These are phyloP conservation scores for Fusarium austroafricanum DNA, from an alignment of 2,329 filamentous ascomycete species.

Conservation along the genomic window DNA sequence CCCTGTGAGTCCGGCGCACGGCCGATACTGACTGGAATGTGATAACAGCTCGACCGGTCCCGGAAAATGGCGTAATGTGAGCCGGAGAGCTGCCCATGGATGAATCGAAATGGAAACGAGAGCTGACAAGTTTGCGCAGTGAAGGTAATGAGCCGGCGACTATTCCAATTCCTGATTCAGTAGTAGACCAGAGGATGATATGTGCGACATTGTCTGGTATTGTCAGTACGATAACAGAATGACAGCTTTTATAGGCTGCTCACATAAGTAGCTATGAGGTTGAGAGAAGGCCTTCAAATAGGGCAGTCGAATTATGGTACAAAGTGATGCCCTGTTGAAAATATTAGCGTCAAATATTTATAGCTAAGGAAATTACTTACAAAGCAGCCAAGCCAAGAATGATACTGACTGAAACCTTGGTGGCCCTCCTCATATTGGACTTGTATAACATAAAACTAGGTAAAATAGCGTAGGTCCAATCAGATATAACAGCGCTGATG, in stretches of 20 bases:
- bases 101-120: constrained; percentile 1
- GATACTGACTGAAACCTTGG: constrained; percentile 23
- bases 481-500: neutral
- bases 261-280: constrained; percentile 21
- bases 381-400: constrained; percentile 31
- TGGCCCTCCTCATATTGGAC: constrained; percentile 20
- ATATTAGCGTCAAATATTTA: neutral
- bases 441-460: constrained; percentile 34
- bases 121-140: constrained; percentile 16
- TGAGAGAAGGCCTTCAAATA: constrained; percentile 30
- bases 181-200: constrained; percentile 25
- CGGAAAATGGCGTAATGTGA: constrained; percentile 3
- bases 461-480: constrained; percentile 28
- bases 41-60: neutral
- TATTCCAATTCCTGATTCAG: constrained; percentile 36
- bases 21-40: neutral
- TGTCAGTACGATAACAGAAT: no score
- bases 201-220: constrained; percentile 18
- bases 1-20: neutral
- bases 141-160: constrained; percentile 26
- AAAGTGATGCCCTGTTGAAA: constrained; percentile 26
- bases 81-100: neutral
- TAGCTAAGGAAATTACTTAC: neutral
- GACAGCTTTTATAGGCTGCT: neutral
- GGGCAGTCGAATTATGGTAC: constrained; percentile 25